These are phyloP conservation scores for Phylloporus sp. DNA, from an alignment of 768 basidiomycete species.

Conservation along the genomic window DNA sequence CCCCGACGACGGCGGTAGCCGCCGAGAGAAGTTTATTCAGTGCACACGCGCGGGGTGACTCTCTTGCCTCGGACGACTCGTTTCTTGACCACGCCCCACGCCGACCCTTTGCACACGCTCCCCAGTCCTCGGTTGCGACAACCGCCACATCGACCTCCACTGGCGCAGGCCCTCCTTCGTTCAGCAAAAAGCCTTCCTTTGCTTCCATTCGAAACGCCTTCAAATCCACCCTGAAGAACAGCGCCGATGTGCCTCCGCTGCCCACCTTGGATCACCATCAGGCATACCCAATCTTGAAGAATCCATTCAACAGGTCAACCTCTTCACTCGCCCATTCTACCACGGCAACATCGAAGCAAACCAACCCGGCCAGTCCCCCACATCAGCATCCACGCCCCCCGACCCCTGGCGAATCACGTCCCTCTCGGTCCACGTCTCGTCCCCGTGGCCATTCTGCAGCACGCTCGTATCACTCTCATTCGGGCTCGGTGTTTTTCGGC, in stretches of 20 bases:
- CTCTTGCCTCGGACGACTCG: constrained; percentile 74
- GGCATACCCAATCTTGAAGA: constrained; percentile 66
- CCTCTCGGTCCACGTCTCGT: constrained; percentile 35
- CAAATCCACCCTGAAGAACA: constrained; percentile 53
- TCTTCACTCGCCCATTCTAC: constrained; percentile 61
- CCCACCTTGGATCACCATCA: constrained; percentile 60
- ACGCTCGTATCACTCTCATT: constrained; percentile 76
- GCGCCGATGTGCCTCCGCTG: constrained; percentile 66
- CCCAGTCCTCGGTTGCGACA: constrained; percentile 65
- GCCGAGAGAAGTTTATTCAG: constrained; percentile 57
- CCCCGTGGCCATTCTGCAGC: constrained; percentile 53
- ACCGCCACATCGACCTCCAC: constrained; percentile 29
- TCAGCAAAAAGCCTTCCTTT: constrained; percentile 78
- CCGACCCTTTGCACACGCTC: constrained; percentile 62
- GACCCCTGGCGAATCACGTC: constrained; percentile 46
- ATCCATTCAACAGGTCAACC: constrained; percentile 77
- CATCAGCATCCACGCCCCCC: constrained; percentile 49
- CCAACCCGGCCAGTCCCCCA: constrained; percentile 45
- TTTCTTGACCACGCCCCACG: constrained; percentile 53
- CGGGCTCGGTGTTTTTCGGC: constrained; percentile 65
- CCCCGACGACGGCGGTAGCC: constrained; percentile 39
- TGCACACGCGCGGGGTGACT: constrained; percentile 68
- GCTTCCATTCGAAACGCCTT: constrained; percentile 86
- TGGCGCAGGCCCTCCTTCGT: constrained; percentile 36
- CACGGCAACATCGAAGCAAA: constrained; percentile 35